Conservation (phyloP, 768 basidiomycete genomes). For the Lentinus tigrinus region DNA sequence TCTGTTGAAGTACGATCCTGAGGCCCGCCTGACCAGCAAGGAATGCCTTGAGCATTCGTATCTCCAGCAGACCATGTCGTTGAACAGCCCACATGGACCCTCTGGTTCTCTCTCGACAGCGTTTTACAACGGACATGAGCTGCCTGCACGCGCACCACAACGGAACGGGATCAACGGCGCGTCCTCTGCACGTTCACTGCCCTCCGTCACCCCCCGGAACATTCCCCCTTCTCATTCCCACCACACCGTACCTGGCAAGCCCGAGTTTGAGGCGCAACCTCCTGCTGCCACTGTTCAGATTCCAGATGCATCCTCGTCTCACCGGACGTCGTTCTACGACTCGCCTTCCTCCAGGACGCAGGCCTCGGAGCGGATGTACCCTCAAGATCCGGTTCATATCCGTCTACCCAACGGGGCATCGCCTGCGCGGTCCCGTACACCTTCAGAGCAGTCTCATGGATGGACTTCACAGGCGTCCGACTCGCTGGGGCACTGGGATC, state of each 20-base stretch:
- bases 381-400: conserved; percentile 26
- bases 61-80: conserved; percentile 73
- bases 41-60: conserved; percentile 90
- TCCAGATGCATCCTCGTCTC: conserved; percentile 49
- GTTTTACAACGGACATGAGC: conserved; percentile 12
- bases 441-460: conserved; percentile 21
- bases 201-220: conserved; percentile 42
- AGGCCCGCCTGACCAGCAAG: conserved; percentile 77
- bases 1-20: conserved; percentile 90
- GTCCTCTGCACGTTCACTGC: conserved; percentile 28
- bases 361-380: conserved; percentile 26
- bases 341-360: conserved; percentile 24
- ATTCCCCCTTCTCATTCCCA: conserved; percentile 52
- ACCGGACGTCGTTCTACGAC: conserved; percentile 54
- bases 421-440: conserved; percentile 18
- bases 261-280: conserved; percentile 38
- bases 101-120: conserved; percentile 22
- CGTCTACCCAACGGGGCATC: conserved; percentile 8
- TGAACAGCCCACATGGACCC: conserved; percentile 65
- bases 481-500: conserved; percentile 38
- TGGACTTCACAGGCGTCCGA: conserved; percentile 24
- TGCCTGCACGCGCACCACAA: conserved; percentile 3
- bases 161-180: conserved; percentile 22
- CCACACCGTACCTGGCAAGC: conserved; percentile 35
- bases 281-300: conserved; percentile 40